These are phyloP conservation scores for Helianthus tuberosus DNA, from an alignment of 129 eudicot genomes.

Conservation along the genomic window DNA sequence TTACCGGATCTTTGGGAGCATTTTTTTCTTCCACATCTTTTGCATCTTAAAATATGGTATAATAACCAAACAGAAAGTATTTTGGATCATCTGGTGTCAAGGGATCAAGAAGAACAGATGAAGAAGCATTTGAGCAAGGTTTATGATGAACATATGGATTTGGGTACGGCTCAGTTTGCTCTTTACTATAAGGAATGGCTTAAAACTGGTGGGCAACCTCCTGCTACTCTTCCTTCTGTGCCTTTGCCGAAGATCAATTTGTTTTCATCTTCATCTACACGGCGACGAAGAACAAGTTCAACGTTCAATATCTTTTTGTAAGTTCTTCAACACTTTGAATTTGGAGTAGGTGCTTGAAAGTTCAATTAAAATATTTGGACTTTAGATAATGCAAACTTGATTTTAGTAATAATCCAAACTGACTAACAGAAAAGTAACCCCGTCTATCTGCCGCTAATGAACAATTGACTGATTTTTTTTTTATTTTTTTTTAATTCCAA, in stretches of 20 bases:
- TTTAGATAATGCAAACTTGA: no score
- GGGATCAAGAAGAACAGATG: conserved; percentile 44
- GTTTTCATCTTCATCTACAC: conserved; percentile 26
- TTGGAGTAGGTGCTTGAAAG: background rate
- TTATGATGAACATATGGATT: conserved; percentile 57
- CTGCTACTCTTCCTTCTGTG: conserved; percentile 64
- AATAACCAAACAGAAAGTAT: conserved; percentile 42
- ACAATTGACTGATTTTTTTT: no score
- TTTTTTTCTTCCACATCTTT: conserved; percentile 79
- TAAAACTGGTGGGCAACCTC: conserved; percentile 65
- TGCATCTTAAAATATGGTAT: conserved; percentile 76
- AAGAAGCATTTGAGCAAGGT: conserved; percentile 38
- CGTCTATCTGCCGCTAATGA: no score
- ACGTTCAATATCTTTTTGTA: conserved; percentile 55
- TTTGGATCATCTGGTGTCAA: conserved; percentile 21
- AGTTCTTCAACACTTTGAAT: conserved; percentile 28
- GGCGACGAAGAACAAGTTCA: conserved; percentile 48
- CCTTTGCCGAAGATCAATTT: conserved; percentile 59
- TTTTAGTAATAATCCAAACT: no score
- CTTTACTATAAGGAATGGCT: conserved; percentile 80
- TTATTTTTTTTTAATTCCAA: no score
- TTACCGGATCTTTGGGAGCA: conserved; percentile 86
- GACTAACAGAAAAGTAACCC: no score
- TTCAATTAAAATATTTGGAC: background rate
- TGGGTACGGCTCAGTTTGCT: conserved; percentile 67